Evolutionary conservation across 495 filamentous ascomycete genomes (phyloP).

Genomic region (Penicillium salamii): DNA sequence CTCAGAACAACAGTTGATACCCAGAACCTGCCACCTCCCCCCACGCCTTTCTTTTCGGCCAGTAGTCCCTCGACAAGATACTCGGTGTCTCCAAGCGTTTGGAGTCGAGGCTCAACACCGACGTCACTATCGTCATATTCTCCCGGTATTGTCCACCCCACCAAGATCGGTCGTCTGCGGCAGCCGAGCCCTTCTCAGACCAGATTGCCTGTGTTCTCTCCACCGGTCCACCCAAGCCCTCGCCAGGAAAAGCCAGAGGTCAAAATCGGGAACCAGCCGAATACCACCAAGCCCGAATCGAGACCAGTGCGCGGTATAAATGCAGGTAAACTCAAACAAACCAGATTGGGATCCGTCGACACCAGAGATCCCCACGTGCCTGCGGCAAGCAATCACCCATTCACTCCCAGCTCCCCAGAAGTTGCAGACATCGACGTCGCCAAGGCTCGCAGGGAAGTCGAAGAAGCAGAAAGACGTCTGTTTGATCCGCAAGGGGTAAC

Average conservation of each 20-base stretch:
- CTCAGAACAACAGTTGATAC: constrained; percentile 47
- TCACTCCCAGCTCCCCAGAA: constrained; percentile 41
- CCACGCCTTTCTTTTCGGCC: constrained; percentile 65
- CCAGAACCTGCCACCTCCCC: constrained; percentile 62
- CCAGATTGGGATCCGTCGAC: neutral
- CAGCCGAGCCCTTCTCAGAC: constrained; percentile 64
- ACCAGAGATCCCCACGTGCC: constrained; percentile 52
- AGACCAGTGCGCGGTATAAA: neutral
- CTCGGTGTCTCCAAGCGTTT: constrained; percentile 86
- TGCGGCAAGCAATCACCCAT: constrained; percentile 62
- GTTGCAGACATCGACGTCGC: constrained; percentile 23
- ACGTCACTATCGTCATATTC: constrained; percentile 98
- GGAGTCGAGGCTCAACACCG: constrained; percentile 86
- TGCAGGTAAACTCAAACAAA: neutral
- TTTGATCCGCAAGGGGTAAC: constrained; percentile 9
- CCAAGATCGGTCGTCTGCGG: constrained; percentile 54
- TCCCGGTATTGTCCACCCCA: constrained; percentile 68
- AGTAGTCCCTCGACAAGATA: constrained; percentile 92
- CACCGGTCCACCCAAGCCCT: constrained; percentile 50
- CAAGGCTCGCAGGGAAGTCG: constrained; percentile 21
- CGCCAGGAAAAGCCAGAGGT: constrained; percentile 61
- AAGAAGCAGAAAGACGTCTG: constrained; percentile 25
- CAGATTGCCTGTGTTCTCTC: constrained; percentile 59
- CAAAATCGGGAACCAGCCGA: constrained; percentile 56
- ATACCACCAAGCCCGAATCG: constrained; percentile 11